Evolutionary conservation across 352 stramenopile species (phyloP), one percentile per base, ranked within the genome.

Genomic region (Phytophthora podocarpi): DNA sequence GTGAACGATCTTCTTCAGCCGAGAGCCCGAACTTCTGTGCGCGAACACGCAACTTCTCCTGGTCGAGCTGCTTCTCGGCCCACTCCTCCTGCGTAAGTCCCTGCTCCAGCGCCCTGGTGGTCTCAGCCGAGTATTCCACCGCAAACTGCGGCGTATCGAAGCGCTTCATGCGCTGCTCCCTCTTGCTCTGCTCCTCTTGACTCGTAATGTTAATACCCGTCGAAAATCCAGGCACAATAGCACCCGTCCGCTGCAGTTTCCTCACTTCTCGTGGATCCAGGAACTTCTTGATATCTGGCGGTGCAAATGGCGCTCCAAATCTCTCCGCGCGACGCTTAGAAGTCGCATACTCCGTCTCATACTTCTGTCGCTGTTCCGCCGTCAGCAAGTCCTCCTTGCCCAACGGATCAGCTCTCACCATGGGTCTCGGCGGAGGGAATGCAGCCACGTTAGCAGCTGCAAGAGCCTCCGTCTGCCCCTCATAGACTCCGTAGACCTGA

Each of bases 81-180:
- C 85, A 91, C 57, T 93, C 79, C 4, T 91, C 84, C 63, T 93
- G 80, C 6, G 86, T 90, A 40, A 92, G 31, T 2, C 83, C 85
- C 5, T 92, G 64, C 13, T 68, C 67, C 12, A 93, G 58, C 23
- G 83, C 84, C 11, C 67, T 85, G 13, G 74, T 79, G 4, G 73
- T 74, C 47, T 91, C 84, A 20, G 80, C 76, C 3, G 82, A 85
- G 64, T 78, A 91, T 20, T 90, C 71, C 21, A 91, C 55, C 2
- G 81, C 79, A 63, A 92, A 95, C 43, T 87, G 52, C 1, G 86
- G 78, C 5, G 85, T 90, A 42, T 93, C 71, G 58, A 95, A 95
- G 8, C 86, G 79, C 59, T 90, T 80, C 79, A 91, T 90, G 42
- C 86, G 86, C 56, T 85, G 64, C 48, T 89, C 75, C 3, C 86